Conservation (phyloP, 2,329 filamentous ascomycete genomes). For the Colletotrichum lindemuthianum region DNA sequence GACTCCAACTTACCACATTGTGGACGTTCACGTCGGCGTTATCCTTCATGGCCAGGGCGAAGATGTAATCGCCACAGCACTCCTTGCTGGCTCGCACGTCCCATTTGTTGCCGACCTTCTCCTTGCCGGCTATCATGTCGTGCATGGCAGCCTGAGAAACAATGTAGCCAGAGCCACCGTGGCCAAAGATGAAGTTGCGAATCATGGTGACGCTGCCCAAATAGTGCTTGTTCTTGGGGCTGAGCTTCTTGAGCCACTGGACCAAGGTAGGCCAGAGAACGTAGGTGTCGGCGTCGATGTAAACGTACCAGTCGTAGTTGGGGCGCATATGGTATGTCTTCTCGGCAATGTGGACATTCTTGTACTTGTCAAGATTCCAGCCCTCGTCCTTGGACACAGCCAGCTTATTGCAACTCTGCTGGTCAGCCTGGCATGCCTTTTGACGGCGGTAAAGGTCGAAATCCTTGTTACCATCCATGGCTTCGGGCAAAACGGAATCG, state of each 20-base stretch:
- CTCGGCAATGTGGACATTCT: slow-evolving; percentile 69
- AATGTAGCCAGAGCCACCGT: slow-evolving; percentile 66
- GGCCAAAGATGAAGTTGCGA: slow-evolving; percentile 57
- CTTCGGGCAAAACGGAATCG: slow-evolving; percentile 53
- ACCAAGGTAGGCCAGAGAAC: slow-evolving; percentile 63
- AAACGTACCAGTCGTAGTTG: slow-evolving; percentile 67
- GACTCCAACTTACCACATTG: slow-evolving; percentile 50
- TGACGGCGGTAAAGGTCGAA: slow-evolving; percentile 61
- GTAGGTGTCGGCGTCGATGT: slow-evolving; percentile 68
- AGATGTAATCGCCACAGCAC: slow-evolving; percentile 64
- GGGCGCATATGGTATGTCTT: slow-evolving; percentile 62
- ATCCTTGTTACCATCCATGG: slow-evolving; percentile 57
- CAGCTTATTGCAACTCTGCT: slow-evolving; percentile 55
- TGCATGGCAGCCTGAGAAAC: slow-evolving; percentile 63
- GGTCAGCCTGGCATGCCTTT: slow-evolving; percentile 55
- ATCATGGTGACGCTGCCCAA: slow-evolving; percentile 60
- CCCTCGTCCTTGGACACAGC: slow-evolving; percentile 45
- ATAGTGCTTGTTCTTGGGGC: slow-evolving; percentile 56
- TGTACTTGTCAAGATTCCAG: slow-evolving; percentile 71
- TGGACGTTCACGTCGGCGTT: slow-evolving; percentile 52
- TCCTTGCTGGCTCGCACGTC: slow-evolving; percentile 52
- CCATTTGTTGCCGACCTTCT: slow-evolving; percentile 57
- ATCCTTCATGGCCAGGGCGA: slow-evolving; percentile 57
- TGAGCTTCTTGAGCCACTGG: slow-evolving; percentile 56
- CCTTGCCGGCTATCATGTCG: slow-evolving; percentile 52